phyloP scores from a whole-genome alignment of 2,329 filamentous ascomycete genomes.

The Exserohilum rostratum region DNA sequence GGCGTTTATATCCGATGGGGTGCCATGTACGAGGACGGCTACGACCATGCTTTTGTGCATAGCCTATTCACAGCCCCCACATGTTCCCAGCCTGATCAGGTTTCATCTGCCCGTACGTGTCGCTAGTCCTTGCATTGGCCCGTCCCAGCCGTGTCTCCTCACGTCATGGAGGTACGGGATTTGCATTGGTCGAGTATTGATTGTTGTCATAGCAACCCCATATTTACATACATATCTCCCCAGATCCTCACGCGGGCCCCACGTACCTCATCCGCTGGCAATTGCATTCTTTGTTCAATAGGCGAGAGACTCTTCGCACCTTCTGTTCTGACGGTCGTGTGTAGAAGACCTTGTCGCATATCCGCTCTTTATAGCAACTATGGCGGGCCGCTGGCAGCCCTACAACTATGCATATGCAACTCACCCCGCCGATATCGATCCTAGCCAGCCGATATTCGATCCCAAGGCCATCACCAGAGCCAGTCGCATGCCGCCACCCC shows the following conservation, averaged over 20 bases:
- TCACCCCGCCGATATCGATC: conserved; percentile 55
- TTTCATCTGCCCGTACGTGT: conserved; percentile 11
- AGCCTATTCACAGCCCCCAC: conserved; percentile 16
- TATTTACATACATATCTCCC: conserved; percentile 34
- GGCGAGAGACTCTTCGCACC: conserved; percentile 33
- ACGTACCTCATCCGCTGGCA: conserved; percentile 36
- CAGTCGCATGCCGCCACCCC: conserved; percentile 69
- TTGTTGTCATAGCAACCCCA: conserved; percentile 40
- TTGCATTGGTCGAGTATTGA: conserved; percentile 22
- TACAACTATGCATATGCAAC: conserved; percentile 75
- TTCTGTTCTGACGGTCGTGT: conserved; percentile 35
- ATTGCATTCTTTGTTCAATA: conserved; percentile 39
- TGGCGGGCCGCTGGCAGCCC: conserved; percentile 62
- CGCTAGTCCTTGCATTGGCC: conserved; percentile 14
- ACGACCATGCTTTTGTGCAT: conserved; percentile 2
- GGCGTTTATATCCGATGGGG: not conserved
- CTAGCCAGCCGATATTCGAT: conserved; percentile 67
- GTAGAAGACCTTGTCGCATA: conserved; percentile 32
- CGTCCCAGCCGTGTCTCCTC: conserved; percentile 18
- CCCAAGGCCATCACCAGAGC: conserved; percentile 84
- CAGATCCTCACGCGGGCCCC: conserved; percentile 34
- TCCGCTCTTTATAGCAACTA: conserved; percentile 36
- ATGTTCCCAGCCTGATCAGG: conserved; percentile 8
- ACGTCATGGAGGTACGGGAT: conserved; percentile 25
- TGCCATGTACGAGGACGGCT: conserved; percentile 1